phyloP scores from a whole-genome alignment of 2,329 filamentous ascomycete species.

The Ascochyta koolunga region DNA sequence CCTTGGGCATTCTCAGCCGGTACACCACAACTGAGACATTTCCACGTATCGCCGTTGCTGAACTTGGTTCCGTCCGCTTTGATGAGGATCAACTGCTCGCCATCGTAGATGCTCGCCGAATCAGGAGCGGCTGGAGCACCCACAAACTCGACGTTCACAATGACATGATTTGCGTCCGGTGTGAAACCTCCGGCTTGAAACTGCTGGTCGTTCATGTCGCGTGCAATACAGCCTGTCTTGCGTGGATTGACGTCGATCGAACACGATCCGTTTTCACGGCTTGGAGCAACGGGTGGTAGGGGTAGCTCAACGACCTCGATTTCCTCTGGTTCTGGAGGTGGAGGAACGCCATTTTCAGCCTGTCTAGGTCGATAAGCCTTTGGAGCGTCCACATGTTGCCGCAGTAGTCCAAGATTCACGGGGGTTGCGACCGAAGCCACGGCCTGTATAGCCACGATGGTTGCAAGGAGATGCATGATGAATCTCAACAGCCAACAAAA shows the following conservation, averaged over 20 bases:
- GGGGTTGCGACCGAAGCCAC: background rate
- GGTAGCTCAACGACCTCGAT: slow-evolving; percentile 46
- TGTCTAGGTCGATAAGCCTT: background rate
- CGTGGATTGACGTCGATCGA: slow-evolving; percentile 42
- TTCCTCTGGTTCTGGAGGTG: background rate
- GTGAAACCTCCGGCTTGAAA: slow-evolving; percentile 47
- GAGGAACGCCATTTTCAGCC: background rate
- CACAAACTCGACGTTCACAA: slow-evolving; percentile 49
- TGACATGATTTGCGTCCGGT: slow-evolving; percentile 53
- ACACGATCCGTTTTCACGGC: slow-evolving; percentile 40
- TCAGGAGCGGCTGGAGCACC: slow-evolving; percentile 51
- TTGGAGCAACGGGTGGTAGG: slow-evolving; percentile 46
- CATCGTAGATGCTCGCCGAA: slow-evolving; percentile 51
- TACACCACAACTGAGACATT: slow-evolving; percentile 56
- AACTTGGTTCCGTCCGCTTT: slow-evolving; percentile 51
- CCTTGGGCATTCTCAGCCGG: slow-evolving; percentile 40
- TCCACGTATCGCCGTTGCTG: slow-evolving; percentile 55
- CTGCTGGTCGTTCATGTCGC: slow-evolving; percentile 6
- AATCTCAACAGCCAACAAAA: too few relatives aligned
- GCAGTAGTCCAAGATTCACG: background rate
- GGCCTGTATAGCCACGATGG: background rate
- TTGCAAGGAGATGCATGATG: background rate
- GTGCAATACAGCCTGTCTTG: slow-evolving; percentile 49
- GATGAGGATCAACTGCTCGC: slow-evolving; percentile 50
- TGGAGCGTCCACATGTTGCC: background rate